Percentiles rank a stretch among this genome's conserved stretches.
These are phyloP conservation scores for Ziziphus jujuba DNA, from an alignment of 306 rosid species.

Conservation along the genomic window DNA sequence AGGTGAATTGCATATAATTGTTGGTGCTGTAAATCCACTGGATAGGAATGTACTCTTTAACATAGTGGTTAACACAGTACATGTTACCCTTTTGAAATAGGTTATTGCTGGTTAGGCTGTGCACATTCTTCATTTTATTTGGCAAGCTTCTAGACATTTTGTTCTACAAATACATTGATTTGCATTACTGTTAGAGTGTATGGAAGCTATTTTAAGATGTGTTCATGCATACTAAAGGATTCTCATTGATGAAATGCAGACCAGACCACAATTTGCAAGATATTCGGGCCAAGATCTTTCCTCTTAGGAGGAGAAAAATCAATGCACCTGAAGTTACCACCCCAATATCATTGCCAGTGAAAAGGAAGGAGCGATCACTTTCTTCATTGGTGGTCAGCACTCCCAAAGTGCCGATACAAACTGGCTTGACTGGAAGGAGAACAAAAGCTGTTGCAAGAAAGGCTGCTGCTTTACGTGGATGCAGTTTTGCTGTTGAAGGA, in stretches of 20 bases:
- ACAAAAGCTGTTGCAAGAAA: conserved; percentile 72
- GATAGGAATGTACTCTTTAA: not conserved
- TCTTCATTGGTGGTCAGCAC: conserved; percentile 91
- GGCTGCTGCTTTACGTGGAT: conserved; percentile 70
- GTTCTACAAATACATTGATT: not conserved
- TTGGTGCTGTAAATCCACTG: not conserved
- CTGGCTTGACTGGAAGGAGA: conserved; percentile 82
- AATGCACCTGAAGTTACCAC: conserved; percentile 60
- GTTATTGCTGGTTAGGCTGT: not conserved
- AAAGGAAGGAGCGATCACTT: conserved; percentile 95
- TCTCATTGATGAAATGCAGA: conserved; percentile 51
- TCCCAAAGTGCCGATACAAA: conserved; percentile 77
- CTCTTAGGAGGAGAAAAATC: conserved; percentile 56
- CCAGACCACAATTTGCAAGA: conserved; percentile 99
- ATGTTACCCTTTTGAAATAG: not conserved
- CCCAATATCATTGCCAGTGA: conserved; percentile 61
- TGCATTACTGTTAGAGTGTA: not conserved
- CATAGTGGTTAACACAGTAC: not conserved
- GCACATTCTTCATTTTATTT: not conserved
- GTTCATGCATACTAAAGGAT: conserved; percentile 17
- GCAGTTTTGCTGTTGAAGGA: conserved; percentile 55
- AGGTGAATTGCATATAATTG: not conserved
- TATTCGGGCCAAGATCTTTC: conserved; percentile 84
- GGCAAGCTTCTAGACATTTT: not conserved
- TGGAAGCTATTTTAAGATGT: conserved; percentile 14